Evolutionary conservation across 805 yeast genomes (phyloP), one percentile per base, ranked within the genome.

Genomic region (Candida boleticola): DNA sequence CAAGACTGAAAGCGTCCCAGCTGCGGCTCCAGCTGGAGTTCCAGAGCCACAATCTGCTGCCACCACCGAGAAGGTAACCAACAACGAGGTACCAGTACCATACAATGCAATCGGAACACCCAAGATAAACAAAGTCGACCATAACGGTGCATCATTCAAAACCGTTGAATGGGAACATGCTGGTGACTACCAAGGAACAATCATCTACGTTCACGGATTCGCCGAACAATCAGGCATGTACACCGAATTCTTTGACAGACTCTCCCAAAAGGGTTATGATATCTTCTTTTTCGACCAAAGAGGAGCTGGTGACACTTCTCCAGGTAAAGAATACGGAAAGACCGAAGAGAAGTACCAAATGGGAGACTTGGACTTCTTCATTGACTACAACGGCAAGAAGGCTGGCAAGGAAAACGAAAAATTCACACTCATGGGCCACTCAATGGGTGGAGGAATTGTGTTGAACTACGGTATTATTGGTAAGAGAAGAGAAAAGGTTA

Each of bases 391-490:
- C 11, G 6, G 21, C n/a, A 17, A 19, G n/a, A 65, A 66, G 22
- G 6, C 35, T 6, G 46, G 61, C 30, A 40, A 41, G 10, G 59
- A 55, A 41, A 37, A 58, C 4, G 69, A 66, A 37, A 75, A 75
- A 46, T 50, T 84, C 25, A 73, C 67, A 50, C 53, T 86, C 36
- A 66, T 76, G 53, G 89, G 92, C 1, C 88, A 82, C 49, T 84
- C 89, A 7, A 84, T 86, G 90, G 95, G 95, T 39, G 92, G 92
- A 17, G 90, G 84, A 0, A 79, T 85, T 39, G 67, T 66, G 0
- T 63, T 85, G 43, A 82, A 81, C 58, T 85, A 85, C 56, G 80
- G 77, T 3, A 69, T 78, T 29, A 54, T 57, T 25, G 90, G 90
- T 2, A 74, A 66, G 44, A 62, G 71, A 52, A 68, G 62, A 35